These are phyloP conservation scores for Pyracantha coccinea DNA, from an alignment of 331 rosid species.

Conservation along the genomic window DNA sequence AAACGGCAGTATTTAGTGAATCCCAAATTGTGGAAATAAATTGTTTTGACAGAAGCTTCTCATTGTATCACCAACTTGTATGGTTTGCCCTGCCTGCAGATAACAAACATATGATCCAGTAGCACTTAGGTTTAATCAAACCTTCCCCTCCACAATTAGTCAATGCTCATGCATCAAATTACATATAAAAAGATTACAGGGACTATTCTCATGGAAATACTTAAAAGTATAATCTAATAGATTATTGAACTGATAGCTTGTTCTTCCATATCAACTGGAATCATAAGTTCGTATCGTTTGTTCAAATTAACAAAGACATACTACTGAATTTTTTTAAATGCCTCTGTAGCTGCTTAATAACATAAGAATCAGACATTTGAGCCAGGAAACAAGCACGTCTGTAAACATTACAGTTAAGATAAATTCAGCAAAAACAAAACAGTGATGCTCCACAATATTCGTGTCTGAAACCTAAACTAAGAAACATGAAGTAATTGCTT, in stretches of 20 bases:
- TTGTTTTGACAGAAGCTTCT: constrained; percentile 74
- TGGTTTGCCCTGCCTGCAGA: constrained; percentile 70
- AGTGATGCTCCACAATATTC: not conserved
- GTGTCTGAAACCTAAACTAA: not conserved
- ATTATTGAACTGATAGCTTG: not conserved
- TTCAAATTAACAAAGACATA: not conserved
- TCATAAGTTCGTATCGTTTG: not conserved
- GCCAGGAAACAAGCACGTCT: not conserved
- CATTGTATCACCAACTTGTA: constrained; percentile 66
- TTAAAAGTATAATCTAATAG: not conserved
- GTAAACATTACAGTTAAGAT: not conserved
- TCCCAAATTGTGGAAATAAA: constrained; percentile 80
- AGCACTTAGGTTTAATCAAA: no score
- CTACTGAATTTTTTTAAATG: not conserved
- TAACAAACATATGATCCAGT: not conserved
- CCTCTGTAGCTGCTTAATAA: not conserved
- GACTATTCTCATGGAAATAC: no score
- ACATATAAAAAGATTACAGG: no score
- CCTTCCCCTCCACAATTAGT: not conserved
- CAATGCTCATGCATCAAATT: no score
- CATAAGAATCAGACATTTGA: not conserved
- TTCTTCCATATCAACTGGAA: no score
- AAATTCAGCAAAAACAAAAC: not conserved
- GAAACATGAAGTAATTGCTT: not conserved
- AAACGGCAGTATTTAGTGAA: constrained; percentile 64